A percentile compares a stretch with the other conserved stretches of the same genome.
phyloP scores from a whole-genome alignment of 2,329 filamentous ascomycete species.

The Beauveria medogensis region DNA sequence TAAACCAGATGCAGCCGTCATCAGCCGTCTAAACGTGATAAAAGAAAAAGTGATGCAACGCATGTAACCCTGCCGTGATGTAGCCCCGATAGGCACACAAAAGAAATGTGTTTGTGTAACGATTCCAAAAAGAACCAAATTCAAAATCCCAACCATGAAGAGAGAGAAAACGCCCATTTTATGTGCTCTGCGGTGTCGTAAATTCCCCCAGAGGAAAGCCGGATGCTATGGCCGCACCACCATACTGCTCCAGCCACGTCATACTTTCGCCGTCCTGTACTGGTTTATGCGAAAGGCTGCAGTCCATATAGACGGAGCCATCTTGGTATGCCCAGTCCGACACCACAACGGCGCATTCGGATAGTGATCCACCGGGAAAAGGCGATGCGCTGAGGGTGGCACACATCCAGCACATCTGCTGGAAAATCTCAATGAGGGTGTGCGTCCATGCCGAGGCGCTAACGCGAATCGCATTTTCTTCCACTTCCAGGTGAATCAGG shows the following conservation, averaged over 20 bases:
- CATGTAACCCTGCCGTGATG: not conserved
- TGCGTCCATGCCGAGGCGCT: slow-evolving; percentile 27
- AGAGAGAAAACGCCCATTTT: not conserved
- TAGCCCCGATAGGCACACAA: not conserved
- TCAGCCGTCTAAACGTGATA: slow-evolving; percentile 6
- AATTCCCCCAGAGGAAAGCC: slow-evolving; percentile 24
- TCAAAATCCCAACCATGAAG: not conserved
- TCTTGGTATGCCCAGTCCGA: slow-evolving; percentile 24
- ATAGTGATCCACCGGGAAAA: slow-evolving; percentile 20
- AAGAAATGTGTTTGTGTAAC: not conserved
- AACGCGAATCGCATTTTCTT: slow-evolving; percentile 24
- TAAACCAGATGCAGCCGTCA: slow-evolving; percentile 6
- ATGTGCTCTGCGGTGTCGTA: slow-evolving; percentile 3
- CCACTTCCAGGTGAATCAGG: slow-evolving; percentile 27
- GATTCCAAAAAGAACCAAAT: not conserved
- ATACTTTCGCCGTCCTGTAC: slow-evolving; percentile 20
- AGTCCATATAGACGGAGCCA: slow-evolving; percentile 28
- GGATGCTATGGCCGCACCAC: slow-evolving; percentile 24
- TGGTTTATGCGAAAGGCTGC: slow-evolving; percentile 24
- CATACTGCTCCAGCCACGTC: slow-evolving; percentile 22
- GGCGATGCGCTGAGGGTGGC: slow-evolving; percentile 28
- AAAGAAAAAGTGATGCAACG: not conserved
- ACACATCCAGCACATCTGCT: slow-evolving; percentile 31
- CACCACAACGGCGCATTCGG: slow-evolving; percentile 24
- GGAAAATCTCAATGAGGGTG: slow-evolving; percentile 27